These are phyloP conservation scores for Hibiscus syriacus DNA, from an alignment of 345 rosid species.

Conservation along the genomic window DNA sequence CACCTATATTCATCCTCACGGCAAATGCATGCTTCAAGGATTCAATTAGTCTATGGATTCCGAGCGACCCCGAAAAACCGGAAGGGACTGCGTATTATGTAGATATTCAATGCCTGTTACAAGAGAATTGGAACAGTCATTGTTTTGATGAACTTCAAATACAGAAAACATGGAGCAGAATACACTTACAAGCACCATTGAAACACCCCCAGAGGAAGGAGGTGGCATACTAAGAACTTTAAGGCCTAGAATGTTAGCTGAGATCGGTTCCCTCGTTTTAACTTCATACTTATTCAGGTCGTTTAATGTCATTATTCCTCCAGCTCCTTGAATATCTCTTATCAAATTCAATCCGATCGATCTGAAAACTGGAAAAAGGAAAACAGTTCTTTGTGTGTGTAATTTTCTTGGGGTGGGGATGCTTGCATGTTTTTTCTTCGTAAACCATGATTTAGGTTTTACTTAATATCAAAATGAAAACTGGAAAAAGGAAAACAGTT, in stretches of 20 bases:
- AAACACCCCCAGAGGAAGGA: conserved; percentile 49
- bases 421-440: not conserved
- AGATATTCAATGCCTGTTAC: conserved; percentile 36
- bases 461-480: not conserved
- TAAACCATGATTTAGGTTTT: not conserved
- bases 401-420: not conserved
- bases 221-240: conserved; percentile 52
- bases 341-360: conserved; percentile 31
- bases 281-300: conserved; percentile 44
- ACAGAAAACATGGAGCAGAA: not conserved
- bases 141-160: not conserved
- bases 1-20: conserved; percentile 58
- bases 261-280: conserved; percentile 32
- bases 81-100: conserved; percentile 23
- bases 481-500: not conserved
- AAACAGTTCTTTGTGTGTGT: not conserved
- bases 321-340: conserved; percentile 32
- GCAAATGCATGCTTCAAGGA: conserved; percentile 58
- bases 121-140: not conserved
- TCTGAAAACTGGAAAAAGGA: too few species aligned
- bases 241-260: conserved; percentile 31
- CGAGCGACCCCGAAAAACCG: conserved; percentile 29
- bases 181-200: conserved; percentile 46
- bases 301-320: conserved; percentile 47
- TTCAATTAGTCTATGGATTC: conserved; percentile 30